Conservation (phyloP, 148 eudicot species). For the Chenopodium formosanum region DNA sequence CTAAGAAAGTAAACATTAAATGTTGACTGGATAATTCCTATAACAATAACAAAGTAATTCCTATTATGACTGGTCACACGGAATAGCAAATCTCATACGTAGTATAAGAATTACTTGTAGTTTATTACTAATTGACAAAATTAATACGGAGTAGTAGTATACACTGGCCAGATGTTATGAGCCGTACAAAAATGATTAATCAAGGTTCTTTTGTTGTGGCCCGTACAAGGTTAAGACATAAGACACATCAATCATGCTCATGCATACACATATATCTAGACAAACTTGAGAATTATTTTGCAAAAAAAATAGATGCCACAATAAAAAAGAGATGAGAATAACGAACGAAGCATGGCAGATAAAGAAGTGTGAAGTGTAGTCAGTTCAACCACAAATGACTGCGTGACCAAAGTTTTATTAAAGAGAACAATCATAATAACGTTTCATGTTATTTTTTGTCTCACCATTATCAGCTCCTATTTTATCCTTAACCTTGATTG, state of each 20-base stretch:
- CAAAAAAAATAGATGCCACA: neutral
- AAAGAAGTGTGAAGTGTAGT: neutral
- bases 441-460: conserved; percentile 8
- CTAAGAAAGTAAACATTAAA: too few species aligned
- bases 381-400: neutral
- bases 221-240: neutral
- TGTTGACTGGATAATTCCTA: too few species aligned
- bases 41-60: too few species aligned
- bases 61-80: too few species aligned
- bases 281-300: neutral
- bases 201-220: neutral
- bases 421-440: neutral
- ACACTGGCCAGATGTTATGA: too few species aligned
- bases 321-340: neutral
- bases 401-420: neutral
- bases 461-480: neutral
- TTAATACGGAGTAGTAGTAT: too few species aligned
- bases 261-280: neutral
- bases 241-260: neutral
- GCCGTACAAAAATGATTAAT: too few species aligned
- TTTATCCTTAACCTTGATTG: neutral
- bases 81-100: too few species aligned
- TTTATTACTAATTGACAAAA: too few species aligned
- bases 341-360: too few species aligned
- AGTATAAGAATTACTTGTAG: too few species aligned